phyloP scores from a whole-genome alignment of 2,329 filamentous ascomycete genomes.

The Pseudocercospora musae region DNA sequence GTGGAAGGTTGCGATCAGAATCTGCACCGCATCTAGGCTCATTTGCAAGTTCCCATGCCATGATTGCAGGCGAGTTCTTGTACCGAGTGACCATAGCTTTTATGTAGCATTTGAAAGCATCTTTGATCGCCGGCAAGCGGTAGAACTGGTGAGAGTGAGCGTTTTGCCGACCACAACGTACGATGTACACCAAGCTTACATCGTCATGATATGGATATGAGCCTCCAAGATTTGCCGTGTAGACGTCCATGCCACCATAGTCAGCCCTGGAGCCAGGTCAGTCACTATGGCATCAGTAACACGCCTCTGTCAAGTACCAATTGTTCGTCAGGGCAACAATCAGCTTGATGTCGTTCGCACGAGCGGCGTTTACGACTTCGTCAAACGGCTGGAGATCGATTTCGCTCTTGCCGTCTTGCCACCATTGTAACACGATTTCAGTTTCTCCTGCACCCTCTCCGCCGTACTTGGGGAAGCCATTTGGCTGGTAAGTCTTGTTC shows the following conservation, averaged over 20 bases:
- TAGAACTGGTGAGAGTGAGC: slow-evolving; percentile 17
- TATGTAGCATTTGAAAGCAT: slow-evolving; percentile 61
- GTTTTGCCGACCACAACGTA: not conserved
- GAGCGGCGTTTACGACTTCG: slow-evolving; percentile 51
- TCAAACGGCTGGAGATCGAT: slow-evolving; percentile 50
- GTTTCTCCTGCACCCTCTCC: slow-evolving; percentile 49
- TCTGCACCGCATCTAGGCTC: slow-evolving; percentile 5
- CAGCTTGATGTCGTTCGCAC: slow-evolving; percentile 51
- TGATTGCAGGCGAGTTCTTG: slow-evolving; percentile 56
- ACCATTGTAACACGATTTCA: slow-evolving; percentile 49
- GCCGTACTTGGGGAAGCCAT: slow-evolving; percentile 53
- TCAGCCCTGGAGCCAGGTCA: slow-evolving; percentile 41
- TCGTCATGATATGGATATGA: slow-evolving; percentile 48
- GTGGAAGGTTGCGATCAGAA: slow-evolving; percentile 54
- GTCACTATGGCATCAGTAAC: not conserved
- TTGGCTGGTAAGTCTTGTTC: slow-evolving; percentile 46
- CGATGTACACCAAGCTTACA: slow-evolving; percentile 23
- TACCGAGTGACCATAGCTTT: slow-evolving; percentile 58
- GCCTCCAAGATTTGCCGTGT: slow-evolving; percentile 54
- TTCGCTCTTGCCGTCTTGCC: slow-evolving; percentile 46
- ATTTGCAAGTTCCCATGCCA: slow-evolving; percentile 62
- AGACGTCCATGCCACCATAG: slow-evolving; percentile 59
- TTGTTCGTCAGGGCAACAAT: slow-evolving; percentile 56
- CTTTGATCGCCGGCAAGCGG: slow-evolving; percentile 33
- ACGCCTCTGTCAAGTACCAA: slow-evolving; percentile 32